These are phyloP conservation scores for Fragaria iinumae DNA, from an alignment of 306 rosid genomes.

Conservation along the genomic window DNA sequence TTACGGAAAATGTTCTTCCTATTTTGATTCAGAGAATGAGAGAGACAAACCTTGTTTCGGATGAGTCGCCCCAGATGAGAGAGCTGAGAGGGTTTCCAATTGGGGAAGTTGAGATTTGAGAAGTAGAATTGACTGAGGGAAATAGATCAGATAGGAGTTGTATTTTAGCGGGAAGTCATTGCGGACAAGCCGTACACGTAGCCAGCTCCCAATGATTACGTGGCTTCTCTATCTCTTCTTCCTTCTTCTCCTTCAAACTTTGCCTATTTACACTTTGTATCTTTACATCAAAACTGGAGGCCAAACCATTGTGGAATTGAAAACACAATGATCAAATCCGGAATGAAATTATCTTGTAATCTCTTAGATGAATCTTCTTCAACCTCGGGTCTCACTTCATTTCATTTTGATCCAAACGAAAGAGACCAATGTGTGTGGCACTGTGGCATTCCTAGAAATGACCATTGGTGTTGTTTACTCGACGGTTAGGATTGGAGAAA, in stretches of 20 bases:
- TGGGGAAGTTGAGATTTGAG: not conserved
- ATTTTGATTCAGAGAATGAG: not conserved
- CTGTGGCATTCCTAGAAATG: not conserved
- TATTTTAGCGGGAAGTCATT: not conserved
- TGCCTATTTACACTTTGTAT: not conserved
- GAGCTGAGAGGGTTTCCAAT: not conserved
- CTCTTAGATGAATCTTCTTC: not conserved
- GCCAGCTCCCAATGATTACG: not conserved
- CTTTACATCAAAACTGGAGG: not conserved
- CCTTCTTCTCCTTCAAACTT: not conserved
- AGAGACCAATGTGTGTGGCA: not conserved
- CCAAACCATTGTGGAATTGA: not conserved
- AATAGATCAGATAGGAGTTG: not conserved
- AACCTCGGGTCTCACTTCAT: not conserved
- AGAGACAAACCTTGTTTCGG: not conserved
- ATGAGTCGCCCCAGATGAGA: not conserved
- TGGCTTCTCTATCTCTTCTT: not conserved
- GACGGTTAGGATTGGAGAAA: not conserved
- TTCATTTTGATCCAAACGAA: not conserved
- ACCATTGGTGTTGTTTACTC: not conserved
- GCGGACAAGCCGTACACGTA: not conserved
- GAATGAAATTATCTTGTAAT: not conserved
- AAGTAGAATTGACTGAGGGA: not conserved
- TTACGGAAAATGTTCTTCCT: not conserved
- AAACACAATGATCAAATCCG: not conserved